A percentile compares a stretch with the other conserved stretches of the same genome.
Evolutionary conservation across 2,329 filamentous ascomycete species (phyloP).

Genomic region (Colletotrichum sp.): DNA sequence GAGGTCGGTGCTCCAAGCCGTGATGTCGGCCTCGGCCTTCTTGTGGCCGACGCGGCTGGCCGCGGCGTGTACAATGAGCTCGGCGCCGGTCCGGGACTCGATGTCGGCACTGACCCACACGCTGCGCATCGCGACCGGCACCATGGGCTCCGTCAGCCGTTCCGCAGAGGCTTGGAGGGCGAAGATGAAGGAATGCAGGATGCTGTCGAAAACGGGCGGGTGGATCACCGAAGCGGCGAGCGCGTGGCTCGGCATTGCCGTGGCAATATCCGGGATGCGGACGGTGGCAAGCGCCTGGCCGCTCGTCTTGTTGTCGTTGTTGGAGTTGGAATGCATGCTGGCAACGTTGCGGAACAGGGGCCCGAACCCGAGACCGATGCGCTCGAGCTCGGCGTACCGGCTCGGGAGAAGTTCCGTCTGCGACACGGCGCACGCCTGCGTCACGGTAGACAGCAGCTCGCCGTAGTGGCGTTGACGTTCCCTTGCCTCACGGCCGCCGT

Average conservation of each 20-base stretch:
- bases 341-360: neutral
- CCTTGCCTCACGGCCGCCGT: neutral
- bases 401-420: neutral
- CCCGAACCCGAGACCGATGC: neutral
- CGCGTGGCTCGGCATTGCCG: constrained; percentile 26
- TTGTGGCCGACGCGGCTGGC: neutral
- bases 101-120: neutral
- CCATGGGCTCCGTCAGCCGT: neutral
- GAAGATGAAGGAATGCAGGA: constrained; percentile 9
- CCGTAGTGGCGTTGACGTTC: neutral
- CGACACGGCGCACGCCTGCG: neutral
- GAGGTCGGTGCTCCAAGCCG: neutral
- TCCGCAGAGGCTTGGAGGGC: neutral
- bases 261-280: constrained; percentile 16
- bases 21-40: constrained; percentile 1
- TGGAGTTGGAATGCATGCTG: neutral
- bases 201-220: constrained; percentile 34
- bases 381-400: neutral
- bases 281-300: neutral
- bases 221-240: constrained; percentile 28
- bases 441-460: neutral
- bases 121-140: neutral
- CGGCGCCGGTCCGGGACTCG: neutral
- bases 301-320: neutral
- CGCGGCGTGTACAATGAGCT: neutral